phyloP scores from a whole-genome alignment of 176 grass and related monocot species.

The Oryza meyeriana region DNA sequence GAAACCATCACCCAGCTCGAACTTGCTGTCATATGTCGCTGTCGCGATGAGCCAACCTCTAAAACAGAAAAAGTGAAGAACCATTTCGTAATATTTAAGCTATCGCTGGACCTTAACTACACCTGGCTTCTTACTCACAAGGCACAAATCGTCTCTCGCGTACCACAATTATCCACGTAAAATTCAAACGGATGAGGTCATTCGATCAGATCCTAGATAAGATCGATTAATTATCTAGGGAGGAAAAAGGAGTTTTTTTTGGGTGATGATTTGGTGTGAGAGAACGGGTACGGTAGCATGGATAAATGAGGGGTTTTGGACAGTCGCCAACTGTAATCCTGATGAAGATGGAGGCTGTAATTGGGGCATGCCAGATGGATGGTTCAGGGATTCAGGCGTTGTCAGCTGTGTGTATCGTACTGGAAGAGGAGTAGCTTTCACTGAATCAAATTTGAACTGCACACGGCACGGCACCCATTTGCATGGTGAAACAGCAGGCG shows the following conservation, averaged over 20 bases:
- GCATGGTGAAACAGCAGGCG: background rate
- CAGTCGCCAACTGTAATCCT: background rate
- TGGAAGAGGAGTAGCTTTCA: background rate
- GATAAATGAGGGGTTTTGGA: background rate
- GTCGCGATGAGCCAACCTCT: background rate
- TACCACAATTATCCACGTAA: background rate
- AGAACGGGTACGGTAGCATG: background rate
- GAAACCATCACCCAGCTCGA: background rate
- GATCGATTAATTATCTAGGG: background rate
- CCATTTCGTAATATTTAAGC: constrained; percentile 16
- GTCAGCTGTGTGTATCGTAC: background rate
- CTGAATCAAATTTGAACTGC: background rate
- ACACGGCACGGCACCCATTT: background rate
- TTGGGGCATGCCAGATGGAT: background rate
- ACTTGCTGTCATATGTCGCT: background rate
- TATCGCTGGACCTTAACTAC: background rate
- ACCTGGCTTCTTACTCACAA: background rate
- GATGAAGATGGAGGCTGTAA: background rate
- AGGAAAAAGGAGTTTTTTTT: background rate
- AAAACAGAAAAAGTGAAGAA: background rate
- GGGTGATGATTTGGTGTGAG: background rate
- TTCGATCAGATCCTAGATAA: background rate
- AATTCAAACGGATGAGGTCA: background rate
- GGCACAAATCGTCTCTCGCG: background rate
- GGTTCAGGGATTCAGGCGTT: background rate